A percentile compares a stretch with the other conserved stretches of the same genome.
Conservation (phyloP, 2,329 filamentous ascomycete species). For the Talaromyces sp. region DNA sequence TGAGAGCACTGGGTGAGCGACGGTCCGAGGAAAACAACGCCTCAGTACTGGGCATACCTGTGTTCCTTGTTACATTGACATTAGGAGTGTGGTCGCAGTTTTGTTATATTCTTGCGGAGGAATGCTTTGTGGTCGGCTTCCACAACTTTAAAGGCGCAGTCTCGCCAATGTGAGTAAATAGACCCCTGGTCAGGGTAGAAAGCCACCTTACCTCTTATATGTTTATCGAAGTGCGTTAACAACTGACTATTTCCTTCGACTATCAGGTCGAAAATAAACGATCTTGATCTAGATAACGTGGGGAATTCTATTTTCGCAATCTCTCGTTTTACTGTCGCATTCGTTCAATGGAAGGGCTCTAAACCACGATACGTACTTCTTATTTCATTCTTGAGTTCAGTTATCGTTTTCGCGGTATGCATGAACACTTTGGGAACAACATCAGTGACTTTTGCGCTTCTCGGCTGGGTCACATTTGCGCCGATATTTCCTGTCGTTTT, state of each 20-base stretch:
- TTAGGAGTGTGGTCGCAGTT: not conserved
- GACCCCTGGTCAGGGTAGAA: not conserved
- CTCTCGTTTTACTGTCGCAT: conserved; percentile 53
- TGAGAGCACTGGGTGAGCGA: not conserved
- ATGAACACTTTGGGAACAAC: not conserved
- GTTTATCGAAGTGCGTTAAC: not conserved
- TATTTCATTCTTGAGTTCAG: not conserved
- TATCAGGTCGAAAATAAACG: not conserved
- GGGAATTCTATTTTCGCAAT: conserved; percentile 49
- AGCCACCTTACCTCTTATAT: not conserved
- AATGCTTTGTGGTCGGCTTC: conserved; percentile 40
- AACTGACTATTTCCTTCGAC: not conserved
- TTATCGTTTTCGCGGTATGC: not conserved
- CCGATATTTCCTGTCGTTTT: not conserved
- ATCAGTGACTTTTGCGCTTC: not conserved
- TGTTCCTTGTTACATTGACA: not conserved
- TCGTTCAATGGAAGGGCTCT: conserved; percentile 40
- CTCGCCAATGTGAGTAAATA: not conserved
- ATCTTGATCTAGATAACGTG: not conserved
- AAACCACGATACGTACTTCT: not conserved
- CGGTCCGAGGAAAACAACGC: not conserved
- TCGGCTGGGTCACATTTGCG: not conserved
- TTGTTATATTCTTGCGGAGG: conserved; percentile 38
- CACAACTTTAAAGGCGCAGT: not conserved
- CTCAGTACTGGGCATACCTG: conserved; percentile 17